These are phyloP conservation scores for Lactifluus rugatus DNA, from an alignment of 768 basidiomycete genomes.

Conservation along the genomic window DNA sequence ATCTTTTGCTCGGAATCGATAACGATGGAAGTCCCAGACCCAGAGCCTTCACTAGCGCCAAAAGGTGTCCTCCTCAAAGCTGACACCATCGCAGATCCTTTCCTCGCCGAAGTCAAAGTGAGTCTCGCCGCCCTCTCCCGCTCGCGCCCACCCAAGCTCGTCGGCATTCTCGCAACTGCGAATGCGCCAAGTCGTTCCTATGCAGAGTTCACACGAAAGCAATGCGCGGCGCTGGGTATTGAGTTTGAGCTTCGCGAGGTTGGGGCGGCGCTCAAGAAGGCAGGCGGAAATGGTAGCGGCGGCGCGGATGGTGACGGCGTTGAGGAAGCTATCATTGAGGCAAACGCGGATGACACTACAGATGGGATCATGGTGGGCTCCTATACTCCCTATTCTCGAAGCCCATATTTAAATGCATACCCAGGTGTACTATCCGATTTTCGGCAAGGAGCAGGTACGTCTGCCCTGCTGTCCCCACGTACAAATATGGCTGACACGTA, in stretches of 20 bases:
- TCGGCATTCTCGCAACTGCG: conserved; percentile 85
- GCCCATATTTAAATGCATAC: background rate
- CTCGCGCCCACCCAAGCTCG: conserved; percentile 53
- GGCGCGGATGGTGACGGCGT: conserved; percentile 70
- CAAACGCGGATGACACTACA: conserved; percentile 76
- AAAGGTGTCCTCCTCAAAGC: conserved; percentile 76
- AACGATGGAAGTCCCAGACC: background rate
- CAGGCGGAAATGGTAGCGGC: too few species aligned
- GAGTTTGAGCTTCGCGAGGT: conserved; percentile 71
- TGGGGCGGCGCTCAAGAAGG: conserved; percentile 38
- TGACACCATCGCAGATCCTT: conserved; percentile 62
- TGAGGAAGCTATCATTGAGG: conserved; percentile 92
- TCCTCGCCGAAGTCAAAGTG: conserved; percentile 57
- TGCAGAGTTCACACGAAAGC: conserved; percentile 84
- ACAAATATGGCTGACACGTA: background rate
- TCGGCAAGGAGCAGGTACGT: conserved; percentile 76
- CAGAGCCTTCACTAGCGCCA: conserved; percentile 25
- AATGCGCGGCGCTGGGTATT: conserved; percentile 83
- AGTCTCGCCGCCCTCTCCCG: conserved; percentile 28
- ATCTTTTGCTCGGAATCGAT: background rate
- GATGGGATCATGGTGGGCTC: conserved; percentile 88
- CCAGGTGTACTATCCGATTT: conserved; percentile 95
- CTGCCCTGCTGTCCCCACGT: background rate
- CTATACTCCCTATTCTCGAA: background rate
- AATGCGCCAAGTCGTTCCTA: conserved; percentile 73